Evolutionary conservation across 352 stramenopile species (phyloP).

Genomic region (Discostella stelligera): DNA sequence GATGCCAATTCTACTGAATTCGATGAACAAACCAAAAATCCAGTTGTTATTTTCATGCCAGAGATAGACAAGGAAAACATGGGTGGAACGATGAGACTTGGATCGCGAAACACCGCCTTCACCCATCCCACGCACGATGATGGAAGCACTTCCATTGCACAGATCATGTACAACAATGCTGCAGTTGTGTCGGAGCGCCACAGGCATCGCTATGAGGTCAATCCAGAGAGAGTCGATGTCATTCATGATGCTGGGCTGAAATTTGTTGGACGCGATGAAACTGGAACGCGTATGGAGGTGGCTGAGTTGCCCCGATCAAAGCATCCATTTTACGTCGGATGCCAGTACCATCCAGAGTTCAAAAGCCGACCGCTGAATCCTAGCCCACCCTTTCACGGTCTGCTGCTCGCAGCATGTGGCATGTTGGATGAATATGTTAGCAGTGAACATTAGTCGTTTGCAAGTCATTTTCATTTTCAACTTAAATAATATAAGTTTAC

Average conservation of each 20-base stretch:
- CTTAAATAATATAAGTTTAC: neutral
- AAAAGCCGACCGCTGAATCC: constrained; percentile 93
- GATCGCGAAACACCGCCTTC: constrained; percentile 92
- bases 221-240: constrained; percentile 91
- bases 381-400: constrained; percentile 95
- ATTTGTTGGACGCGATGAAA: constrained; percentile 97
- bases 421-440: constrained; percentile 66
- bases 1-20: constrained; percentile 96
- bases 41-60: constrained; percentile 99
- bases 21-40: constrained; percentile 83
- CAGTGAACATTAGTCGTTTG: neutral
- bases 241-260: constrained; percentile 90
- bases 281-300: constrained; percentile 97
- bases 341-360: constrained; percentile 99
- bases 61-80: constrained; percentile 97
- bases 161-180: constrained; percentile 89
- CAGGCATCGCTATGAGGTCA: constrained; percentile 99
- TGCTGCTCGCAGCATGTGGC: constrained; percentile 85
- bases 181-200: constrained; percentile 93
- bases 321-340: constrained; percentile 99
- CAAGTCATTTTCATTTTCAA: neutral
- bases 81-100: constrained; percentile 99
- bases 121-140: constrained; percentile 85
- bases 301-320: constrained; percentile 89
- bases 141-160: constrained; percentile 81